Evolutionary conservation across 345 rosid species (phyloP).

Genomic region (Erodium maritimum): DNA sequence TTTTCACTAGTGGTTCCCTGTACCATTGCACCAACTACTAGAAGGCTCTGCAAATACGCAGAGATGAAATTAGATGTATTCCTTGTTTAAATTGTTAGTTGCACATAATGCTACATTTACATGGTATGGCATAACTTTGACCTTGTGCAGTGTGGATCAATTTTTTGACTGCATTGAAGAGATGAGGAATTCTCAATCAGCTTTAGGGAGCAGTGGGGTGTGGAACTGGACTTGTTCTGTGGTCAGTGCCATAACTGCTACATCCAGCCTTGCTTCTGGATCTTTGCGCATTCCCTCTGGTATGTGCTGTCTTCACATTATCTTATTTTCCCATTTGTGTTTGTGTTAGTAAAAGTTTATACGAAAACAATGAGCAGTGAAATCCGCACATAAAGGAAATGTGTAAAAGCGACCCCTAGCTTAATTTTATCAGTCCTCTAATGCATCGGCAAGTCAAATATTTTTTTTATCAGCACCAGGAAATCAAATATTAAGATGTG

Average conservation of each 20-base stretch:
- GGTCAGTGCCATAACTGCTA: conserved; percentile 88
- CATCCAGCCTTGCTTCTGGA: conserved; percentile 97
- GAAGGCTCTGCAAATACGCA: neutral
- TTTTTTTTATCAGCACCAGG: too few relatives aligned
- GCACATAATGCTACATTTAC: conserved; percentile 7
- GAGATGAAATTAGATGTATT: neutral
- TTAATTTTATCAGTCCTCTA: neutral
- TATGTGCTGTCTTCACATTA: conserved; percentile 16
- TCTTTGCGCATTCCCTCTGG: conserved; percentile 76
- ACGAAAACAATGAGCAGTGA: neutral
- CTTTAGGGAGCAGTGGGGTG: conserved; percentile 83
- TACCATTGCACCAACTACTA: neutral
- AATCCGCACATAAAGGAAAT: neutral
- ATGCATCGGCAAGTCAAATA: too few relatives aligned
- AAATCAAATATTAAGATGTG: neutral
- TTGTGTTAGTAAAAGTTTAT: neutral
- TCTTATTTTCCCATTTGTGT: conserved; percentile 10
- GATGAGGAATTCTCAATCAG: conserved; percentile 77
- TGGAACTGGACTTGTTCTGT: conserved; percentile 97
- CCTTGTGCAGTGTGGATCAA: conserved; percentile 64
- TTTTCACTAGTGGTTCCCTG: neutral
- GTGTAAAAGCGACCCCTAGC: neutral
- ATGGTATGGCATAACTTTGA: neutral
- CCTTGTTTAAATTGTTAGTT: neutral
- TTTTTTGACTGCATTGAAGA: conserved; percentile 95